These are phyloP conservation scores for Coelastrella sp. DNA, from an alignment of 139 green algal species.

Conservation along the genomic window DNA sequence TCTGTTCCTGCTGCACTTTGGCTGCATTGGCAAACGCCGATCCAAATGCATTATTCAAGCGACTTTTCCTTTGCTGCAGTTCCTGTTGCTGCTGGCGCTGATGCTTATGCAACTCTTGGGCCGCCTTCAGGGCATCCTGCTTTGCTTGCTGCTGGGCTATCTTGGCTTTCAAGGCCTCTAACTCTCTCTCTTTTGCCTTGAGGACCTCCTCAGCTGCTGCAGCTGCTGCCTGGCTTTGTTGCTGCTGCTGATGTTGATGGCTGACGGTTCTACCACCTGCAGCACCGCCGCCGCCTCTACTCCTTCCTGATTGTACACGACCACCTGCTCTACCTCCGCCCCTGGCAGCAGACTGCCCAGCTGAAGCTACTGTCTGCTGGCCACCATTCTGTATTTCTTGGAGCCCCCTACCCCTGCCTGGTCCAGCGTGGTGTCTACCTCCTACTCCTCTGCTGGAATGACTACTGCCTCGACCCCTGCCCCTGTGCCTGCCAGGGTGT, in stretches of 20 bases:
- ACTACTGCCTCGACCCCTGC: too few species aligned
- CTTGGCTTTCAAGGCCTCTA: conserved; percentile 24
- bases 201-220: conserved; percentile 19
- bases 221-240: conserved; percentile 3
- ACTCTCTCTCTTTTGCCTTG: conserved; percentile 17
- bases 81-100: conserved; percentile 28
- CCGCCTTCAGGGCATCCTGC: neutral
- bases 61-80: conserved; percentile 14
- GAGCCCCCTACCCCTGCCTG: too few species aligned
- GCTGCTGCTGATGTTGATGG: neutral
- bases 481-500: too few species aligned
- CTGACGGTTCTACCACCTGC: neutral
- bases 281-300: neutral
- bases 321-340: neutral
- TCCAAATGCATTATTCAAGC: conserved; percentile 42
- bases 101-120: conserved; percentile 10
- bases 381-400: too few species aligned
- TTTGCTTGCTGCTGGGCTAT: conserved; percentile 18
- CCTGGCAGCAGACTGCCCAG: neutral
- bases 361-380: neutral
- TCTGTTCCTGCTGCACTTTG: neutral
- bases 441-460: too few species aligned
- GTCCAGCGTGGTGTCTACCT: too few species aligned
- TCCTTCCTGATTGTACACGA: neutral
- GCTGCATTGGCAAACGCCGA: conserved; percentile 25